Base-by-base conservation (phyloP, 208 protist species). In the Endotrypanum monterogeii region DNA sequence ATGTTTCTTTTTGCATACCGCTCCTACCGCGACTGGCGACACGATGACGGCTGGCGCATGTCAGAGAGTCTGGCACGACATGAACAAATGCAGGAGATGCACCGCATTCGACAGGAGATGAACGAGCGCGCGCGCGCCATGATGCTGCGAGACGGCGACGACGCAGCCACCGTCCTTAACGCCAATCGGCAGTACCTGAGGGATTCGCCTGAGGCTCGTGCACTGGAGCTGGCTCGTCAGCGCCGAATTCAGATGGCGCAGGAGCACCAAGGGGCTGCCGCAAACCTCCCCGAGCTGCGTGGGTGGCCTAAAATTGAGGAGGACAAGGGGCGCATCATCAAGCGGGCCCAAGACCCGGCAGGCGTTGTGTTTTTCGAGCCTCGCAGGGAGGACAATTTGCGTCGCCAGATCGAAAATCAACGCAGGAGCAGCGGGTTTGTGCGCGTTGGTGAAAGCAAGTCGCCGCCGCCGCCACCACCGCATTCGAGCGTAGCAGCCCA, bases 41-140 rank as follows among this genome's bases (percentile, higher is more conserved):
- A 94, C 73, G 88, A 92, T 18, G 85, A 94, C 75, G 92, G 89
- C 16, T 96, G 92, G 92, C 86, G 83, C 61, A 90, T 94, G 86
- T 79, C 88, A 35, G 88, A 94, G 73, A 85, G 79, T 46, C 67
- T 94, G 25, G 87, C 89, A 16, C 88, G 92, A 7, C 84, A 94
- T 67, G 92, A 94, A 44, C 87, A 88, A 78, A 70, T 94, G 61
- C 67, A 93, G 46, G 88, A 93, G 61, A 62, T 94, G 61, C 88
- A 96, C 52, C 89, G 84, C 48, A 67, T 96, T 11, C 89, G 89
- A 1, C 85, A 89, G 35, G 89, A 89, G 74, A 83, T 92, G 89
- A 83, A 89, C 48, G 86, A 95, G 39, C 82, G 84, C 16, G 82
- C 79, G 39, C 82, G 77, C 16, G 73, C 67, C 25, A 72, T 76